Base-by-base conservation (phyloP, 192 early-diverging fungal genomes). In the Umbelopsis vinacea region DNA sequence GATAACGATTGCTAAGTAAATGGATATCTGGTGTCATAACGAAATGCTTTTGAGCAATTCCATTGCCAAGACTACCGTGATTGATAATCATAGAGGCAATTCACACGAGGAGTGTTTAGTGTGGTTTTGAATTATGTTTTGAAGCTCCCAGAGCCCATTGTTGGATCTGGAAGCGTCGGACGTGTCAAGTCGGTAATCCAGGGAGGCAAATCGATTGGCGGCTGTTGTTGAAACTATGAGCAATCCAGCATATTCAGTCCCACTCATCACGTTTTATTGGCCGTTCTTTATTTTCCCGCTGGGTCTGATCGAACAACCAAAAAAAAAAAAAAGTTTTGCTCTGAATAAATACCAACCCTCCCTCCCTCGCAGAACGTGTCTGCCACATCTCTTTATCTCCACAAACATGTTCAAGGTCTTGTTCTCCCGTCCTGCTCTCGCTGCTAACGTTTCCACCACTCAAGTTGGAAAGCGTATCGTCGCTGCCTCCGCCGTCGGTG, bases 391-490 rank as follows among this genome's bases (percentile, higher is more conserved):
- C 11, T 19, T 37, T 37, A 17, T 19, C 15, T 38, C 19, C 19
- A 33, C 23, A 29, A n/a, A 6, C 15, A 63, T 63, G 57, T 63
- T 63, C 57, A 63, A 63, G 57, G 5, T 35, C 17, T 37, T 63
- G 57, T 63, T 63, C 57, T 37, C 57, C 35, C 57, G 57, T 37
- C 57, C 26, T 37, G 57, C 57, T 63, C 57, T 63, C 12, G 11
- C 57, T 37, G 26, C 29, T 26, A 63, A 29, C 19, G 57, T 63
- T 14, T 63, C 57, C 37, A 15, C 33, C 57, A 6, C 33, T 63
- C 57, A 63, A 63, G 15, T 63, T 12, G 57, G 57, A 26, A 63
- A 63, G 57, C 57, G 57, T 35, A 33, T 63, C 33, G 57, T 37
- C 15, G 29, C 37, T 14, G 57, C 57, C 26, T 63, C 57, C 35